Base-by-base conservation (phyloP, 495 filamentous ascomycete genomes). In the Tuber aestivum region DNA sequence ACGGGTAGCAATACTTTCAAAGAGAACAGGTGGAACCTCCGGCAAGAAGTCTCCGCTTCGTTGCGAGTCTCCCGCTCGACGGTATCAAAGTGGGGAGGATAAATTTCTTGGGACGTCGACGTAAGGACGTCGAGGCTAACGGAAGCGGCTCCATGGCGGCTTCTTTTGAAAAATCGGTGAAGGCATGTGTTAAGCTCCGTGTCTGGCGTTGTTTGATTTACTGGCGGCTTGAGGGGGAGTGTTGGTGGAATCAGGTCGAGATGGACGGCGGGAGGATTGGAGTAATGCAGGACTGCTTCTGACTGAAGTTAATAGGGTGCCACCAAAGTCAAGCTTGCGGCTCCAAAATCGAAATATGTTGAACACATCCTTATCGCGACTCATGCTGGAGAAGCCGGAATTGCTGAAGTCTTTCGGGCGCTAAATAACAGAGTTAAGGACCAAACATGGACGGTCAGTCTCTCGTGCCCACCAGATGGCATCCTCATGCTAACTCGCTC, bases 321-420 rank as follows among this genome's bases (percentile, higher is more conserved):
- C 80, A 96, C 93, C 50, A 96, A 96, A 87, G 91, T 97, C 83
- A 98, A 98, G 92, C 92, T 94, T 85, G 95, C 96, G 72, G 92
- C 95, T 76, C 95, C 95, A 37, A 99, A 99, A 87, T 95, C 96
- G 70, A 99, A 99, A 87, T 99, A 99, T 86, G 94, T 99, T 86
- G 96, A 99, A 84, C 93, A 97, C 82, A 97, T 99, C 83, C 88
- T 99, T 32, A 88, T 97, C 80, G 96, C 95, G 76, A 99, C 95
- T 44, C 94, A 97, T 84, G 90, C 93, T 7, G 95, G 95, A 77
- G 95, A 99, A 83, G 92, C 93, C 23, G 95, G 96, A 75, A 94
- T 99, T 70, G 96, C 91, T 68, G 95, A 99, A 84, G 92, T 99
- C 69, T 98, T 99, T 82, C 89, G 96, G 69, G 92, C 94, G 41